Conservation (phyloP, 352 stramenopile genomes). For the Globisporangium orthogonon region DNA sequence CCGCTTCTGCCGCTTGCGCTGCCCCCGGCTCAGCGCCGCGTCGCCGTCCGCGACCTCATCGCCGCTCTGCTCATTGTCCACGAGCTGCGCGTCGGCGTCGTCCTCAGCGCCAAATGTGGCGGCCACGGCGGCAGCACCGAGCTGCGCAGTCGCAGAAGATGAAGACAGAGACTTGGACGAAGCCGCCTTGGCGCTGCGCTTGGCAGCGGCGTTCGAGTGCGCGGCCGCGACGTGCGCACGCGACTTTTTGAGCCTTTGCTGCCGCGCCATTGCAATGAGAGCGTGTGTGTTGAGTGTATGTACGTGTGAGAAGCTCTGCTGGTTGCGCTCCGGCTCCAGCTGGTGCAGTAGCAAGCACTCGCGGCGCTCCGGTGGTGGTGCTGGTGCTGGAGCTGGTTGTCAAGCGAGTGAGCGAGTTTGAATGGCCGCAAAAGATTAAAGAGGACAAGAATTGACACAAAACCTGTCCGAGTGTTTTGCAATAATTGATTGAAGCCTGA, state of each 20-base stretch:
- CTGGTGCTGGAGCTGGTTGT: no score
- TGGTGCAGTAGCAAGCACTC: no score
- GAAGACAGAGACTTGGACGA: neutral
- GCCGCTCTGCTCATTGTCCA: slow-evolving; percentile 28
- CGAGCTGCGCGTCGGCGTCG: slow-evolving; percentile 14
- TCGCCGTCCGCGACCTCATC: slow-evolving; percentile 23
- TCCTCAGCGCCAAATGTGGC: slow-evolving; percentile 54
- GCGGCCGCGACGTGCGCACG: slow-evolving; percentile 47
- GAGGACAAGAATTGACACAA: no score
- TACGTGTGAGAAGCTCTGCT: neutral
- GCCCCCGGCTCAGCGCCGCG: slow-evolving; percentile 60
- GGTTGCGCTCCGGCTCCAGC: no score
- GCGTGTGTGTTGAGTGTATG: no score
- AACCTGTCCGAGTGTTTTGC: no score
- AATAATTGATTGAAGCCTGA: no score
- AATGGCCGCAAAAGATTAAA: no score
- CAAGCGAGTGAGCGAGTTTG: no score
- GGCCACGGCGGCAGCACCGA: slow-evolving; percentile 49
- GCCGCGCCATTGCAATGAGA: slow-evolving; percentile 32
- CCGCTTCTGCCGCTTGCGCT: slow-evolving; percentile 81
- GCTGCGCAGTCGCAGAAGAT: slow-evolving; percentile 1
- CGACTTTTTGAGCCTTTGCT: slow-evolving; percentile 44
- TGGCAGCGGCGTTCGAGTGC: slow-evolving; percentile 22
- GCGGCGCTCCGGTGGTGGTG: no score
- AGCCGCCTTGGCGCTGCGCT: neutral